Percentiles rank a stretch among this genome's conserved stretches.
Conservation (phyloP, 768 basidiomycete genomes). For the Kwoniella sp. region DNA sequence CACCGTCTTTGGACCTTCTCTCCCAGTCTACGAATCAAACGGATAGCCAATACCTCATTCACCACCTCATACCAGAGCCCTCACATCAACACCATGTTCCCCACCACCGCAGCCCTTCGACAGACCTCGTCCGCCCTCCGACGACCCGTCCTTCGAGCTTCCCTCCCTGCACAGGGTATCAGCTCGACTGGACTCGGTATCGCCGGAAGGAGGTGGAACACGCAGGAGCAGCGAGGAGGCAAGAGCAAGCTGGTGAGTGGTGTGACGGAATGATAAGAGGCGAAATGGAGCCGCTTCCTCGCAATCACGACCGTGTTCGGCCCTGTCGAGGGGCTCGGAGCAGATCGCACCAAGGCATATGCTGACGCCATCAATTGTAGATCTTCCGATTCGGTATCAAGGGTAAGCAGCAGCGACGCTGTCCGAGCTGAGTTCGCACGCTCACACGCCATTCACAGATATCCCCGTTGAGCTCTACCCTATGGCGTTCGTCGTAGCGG, state of each 20-base stretch:
- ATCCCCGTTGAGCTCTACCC: slow-evolving; percentile 50
- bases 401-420: slow-evolving; percentile 23
- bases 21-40: no score
- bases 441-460: slow-evolving; percentile 16
- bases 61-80: not conserved
- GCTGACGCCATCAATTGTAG: slow-evolving; percentile 13
- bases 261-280: not conserved
- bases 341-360: not conserved
- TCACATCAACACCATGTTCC: slow-evolving; percentile 17
- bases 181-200: slow-evolving; percentile 15
- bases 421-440: not conserved
- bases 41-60: no score
- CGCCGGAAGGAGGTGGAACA: slow-evolving; percentile 29
- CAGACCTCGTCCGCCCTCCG: slow-evolving; percentile 21
- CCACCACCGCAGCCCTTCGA: slow-evolving; percentile 22
- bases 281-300: not conserved
- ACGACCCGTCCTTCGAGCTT: not conserved
- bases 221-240: slow-evolving; percentile 30
- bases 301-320: no score
- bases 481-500: slow-evolving; percentile 45
- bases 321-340: not conserved
- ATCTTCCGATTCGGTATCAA: slow-evolving; percentile 47
- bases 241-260: slow-evolving; percentile 48
- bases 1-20: no score
- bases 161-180: slow-evolving; percentile 2